Evolutionary conservation across 1,284 basidiomycete species (phyloP).

Genomic region (Pseudozyma flocculosa): DNA sequence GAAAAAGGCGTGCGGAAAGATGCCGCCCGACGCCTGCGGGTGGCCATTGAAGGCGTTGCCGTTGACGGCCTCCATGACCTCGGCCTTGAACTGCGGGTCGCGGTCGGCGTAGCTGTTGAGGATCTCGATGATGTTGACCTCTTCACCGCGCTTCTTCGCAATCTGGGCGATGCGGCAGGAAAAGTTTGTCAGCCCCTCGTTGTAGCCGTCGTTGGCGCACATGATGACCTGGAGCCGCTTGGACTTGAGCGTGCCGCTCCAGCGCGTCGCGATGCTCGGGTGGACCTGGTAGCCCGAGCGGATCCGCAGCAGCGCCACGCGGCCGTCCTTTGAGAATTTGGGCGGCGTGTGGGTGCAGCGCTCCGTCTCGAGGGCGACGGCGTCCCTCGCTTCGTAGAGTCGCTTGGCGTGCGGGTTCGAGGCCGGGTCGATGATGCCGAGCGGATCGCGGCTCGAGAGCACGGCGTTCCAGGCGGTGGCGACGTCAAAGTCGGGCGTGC

Average conservation of each 20-base stretch:
- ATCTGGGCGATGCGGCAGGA: slow-evolving; percentile 30
- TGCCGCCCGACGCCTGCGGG: slow-evolving; percentile 40
- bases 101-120: slow-evolving; percentile 35
- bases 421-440: slow-evolving; percentile 27
- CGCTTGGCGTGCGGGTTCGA: slow-evolving; percentile 18
- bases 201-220: slow-evolving; percentile 44
- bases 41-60: slow-evolving; percentile 42
- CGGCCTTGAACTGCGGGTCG: slow-evolving; percentile 15
- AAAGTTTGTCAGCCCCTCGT: slow-evolving; percentile 17
- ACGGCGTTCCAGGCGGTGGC: slow-evolving; percentile 29
- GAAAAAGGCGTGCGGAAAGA: slow-evolving; percentile 36
- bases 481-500: slow-evolving; percentile 37
- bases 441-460: slow-evolving; percentile 14
- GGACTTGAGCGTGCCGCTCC: slow-evolving; percentile 37
- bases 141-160: slow-evolving; percentile 24
- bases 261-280: slow-evolving; percentile 41
- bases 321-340: slow-evolving; percentile 42
- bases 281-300: slow-evolving; percentile 39
- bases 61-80: slow-evolving; percentile 8
- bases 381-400: slow-evolving; percentile 28
- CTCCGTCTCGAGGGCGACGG: slow-evolving; percentile 33
- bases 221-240: slow-evolving; percentile 43
- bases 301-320: slow-evolving; percentile 39
- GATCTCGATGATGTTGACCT: slow-evolving; percentile 37
- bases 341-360: slow-evolving; percentile 44